Evolutionary conservation across 2,329 filamentous ascomycete genomes (phyloP).

Genomic region (Fusarium hainanense): DNA sequence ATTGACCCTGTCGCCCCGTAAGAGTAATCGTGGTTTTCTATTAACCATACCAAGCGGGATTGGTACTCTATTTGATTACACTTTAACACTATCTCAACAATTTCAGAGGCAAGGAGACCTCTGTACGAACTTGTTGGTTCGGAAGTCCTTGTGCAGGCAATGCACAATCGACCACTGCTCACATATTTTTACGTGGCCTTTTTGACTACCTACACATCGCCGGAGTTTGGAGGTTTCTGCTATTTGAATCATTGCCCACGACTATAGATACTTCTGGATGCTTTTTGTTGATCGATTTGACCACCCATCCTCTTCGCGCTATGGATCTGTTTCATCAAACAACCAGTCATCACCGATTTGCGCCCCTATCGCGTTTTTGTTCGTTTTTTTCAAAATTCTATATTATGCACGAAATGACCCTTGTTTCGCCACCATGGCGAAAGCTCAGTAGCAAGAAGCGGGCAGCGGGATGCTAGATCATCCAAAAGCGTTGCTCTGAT

Average conservation of each 20-base stretch:
- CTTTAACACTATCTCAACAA: conserved; percentile 26
- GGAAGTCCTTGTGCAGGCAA: conserved; percentile 4
- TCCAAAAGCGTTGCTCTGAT: conserved; percentile 10
- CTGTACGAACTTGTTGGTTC: conserved; percentile 30
- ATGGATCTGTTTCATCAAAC: background rate
- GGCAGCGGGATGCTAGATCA: conserved; percentile 1
- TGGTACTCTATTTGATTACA: conserved; percentile 35
- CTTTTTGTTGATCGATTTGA: conserved; percentile 18
- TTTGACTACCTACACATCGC: conserved; percentile 38
- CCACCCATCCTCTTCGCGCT: background rate
- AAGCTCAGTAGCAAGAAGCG: conserved; percentile 3
- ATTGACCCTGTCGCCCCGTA: background rate
- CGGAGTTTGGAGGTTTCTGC: conserved; percentile 40
- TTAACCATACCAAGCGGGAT: conserved; percentile 22
- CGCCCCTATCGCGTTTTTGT: background rate
- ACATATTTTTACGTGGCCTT: conserved; percentile 10
- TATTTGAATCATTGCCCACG: conserved; percentile 41
- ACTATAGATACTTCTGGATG: conserved; percentile 43
- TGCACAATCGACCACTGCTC: background rate
- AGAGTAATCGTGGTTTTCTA: conserved; percentile 23
- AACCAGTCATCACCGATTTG: conserved; percentile 8
- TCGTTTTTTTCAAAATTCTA: conserved; percentile 16
- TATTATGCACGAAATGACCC: conserved; percentile 29
- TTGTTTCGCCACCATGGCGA: background rate
- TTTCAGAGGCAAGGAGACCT: conserved; percentile 24